Evolutionary conservation across 1,284 basidiomycete species (phyloP).

Genomic region (Tetrapyrgos nigripes): DNA sequence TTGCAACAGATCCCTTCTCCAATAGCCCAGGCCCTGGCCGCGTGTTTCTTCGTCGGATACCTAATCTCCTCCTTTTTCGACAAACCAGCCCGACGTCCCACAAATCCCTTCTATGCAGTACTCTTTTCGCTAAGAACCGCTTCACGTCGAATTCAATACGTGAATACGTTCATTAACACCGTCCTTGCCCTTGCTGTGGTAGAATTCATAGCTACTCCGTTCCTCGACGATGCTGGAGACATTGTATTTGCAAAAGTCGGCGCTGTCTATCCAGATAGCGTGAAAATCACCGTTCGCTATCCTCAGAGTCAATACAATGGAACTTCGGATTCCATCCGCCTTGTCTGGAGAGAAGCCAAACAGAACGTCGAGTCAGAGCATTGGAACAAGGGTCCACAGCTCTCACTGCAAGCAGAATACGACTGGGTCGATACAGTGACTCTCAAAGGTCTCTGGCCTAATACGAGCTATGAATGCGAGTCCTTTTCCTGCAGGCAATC

Average conservation of each 20-base stretch:
- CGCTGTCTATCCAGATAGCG: slow-evolving; percentile 67
- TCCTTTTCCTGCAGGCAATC: slow-evolving; percentile 16
- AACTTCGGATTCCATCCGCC: slow-evolving; percentile 39
- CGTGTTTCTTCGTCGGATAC: slow-evolving; percentile 16
- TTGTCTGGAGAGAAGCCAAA: slow-evolving; percentile 55
- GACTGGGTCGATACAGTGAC: slow-evolving; percentile 74
- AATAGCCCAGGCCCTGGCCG: slow-evolving; percentile 36
- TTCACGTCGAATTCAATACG: slow-evolving; percentile 40
- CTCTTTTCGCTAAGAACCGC: slow-evolving; percentile 54
- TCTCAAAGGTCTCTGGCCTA: slow-evolving; percentile 70
- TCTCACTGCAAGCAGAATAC: slow-evolving; percentile 48
- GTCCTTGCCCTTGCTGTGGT: slow-evolving; percentile 53
- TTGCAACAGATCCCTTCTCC: slow-evolving; percentile 39
- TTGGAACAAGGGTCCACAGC: slow-evolving; percentile 62
- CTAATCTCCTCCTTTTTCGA: not conserved
- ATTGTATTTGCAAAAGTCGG: slow-evolving; percentile 72
- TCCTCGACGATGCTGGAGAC: slow-evolving; percentile 57
- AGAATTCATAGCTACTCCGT: slow-evolving; percentile 60
- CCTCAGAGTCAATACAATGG: slow-evolving; percentile 45
- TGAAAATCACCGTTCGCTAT: slow-evolving; percentile 68
- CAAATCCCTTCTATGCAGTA: slow-evolving; percentile 30
- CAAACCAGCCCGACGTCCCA: slow-evolving; percentile 6
- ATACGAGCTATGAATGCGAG: slow-evolving; percentile 77
- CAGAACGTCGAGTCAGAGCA: slow-evolving; percentile 20
- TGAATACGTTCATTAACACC: slow-evolving; percentile 57